Base-by-base conservation (phyloP, 176 grass and related monocot genomes). In the Triticum urartu region DNA sequence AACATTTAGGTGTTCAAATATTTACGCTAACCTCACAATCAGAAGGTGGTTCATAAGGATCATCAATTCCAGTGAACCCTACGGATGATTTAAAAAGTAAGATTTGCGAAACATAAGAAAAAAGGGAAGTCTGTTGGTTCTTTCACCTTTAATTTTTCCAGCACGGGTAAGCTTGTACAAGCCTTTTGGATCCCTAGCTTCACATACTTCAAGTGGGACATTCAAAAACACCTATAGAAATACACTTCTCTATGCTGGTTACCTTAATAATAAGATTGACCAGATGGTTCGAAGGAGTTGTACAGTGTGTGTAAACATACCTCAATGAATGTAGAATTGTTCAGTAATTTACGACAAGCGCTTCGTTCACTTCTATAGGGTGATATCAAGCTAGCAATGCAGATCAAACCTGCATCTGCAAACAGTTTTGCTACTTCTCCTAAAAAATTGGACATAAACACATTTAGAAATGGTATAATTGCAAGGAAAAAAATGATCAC, bases 121-220 rank as follows among this genome's bases (percentile, higher is more conserved):
- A n/a, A n/a, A n/a, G n/a, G n/a, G n/a, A n/a, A n/a, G n/a, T n/a
- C n/a, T n/a, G n/a, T n/a, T n/a, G n/a, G n/a, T n/a, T n/a, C n/a
- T n/a, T n/a, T n/a, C n/a, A n/a, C n/a, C n/a, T n/a, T n/a, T n/a
- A n/a, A n/a, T n/a, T n/a, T n/a, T n/a, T n/a, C n/a, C n/a, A n/a
- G n/a, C n/a, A n/a, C n/a, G n/a, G n/a, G n/a, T n/a, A n/a, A n/a
- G 93, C 79, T 98, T 98, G 84, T 95, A 98, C 14, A 98, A 89
- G 24, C 95, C 93, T 84, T 98, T 98, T 17, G 95, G 89, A 75
- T 95, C 95, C 81, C 95, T 92, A 5, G 88, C 86, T 86, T 98
- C 95, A 36, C 95, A 98, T 20, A 98, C 50, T 34, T 95, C 91
- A 60, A 98, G 88, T 38, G 91, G 90, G 33, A 84, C 91, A 81